phyloP scores from a whole-genome alignment of 106 monocot genomes.

The Dendrobium huoshanense region DNA sequence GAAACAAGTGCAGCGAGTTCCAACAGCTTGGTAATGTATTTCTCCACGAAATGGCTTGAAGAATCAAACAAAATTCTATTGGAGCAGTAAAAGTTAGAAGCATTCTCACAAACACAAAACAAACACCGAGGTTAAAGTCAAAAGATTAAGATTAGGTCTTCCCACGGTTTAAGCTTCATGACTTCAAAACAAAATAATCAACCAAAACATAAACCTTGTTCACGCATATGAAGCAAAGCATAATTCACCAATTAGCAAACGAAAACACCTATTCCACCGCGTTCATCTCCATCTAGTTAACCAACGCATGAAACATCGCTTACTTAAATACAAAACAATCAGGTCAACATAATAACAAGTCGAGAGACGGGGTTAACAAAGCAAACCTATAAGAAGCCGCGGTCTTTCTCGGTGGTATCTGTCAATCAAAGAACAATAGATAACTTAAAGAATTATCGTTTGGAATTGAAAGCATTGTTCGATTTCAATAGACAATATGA shows the following conservation, averaged over 20 bases:
- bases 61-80: not conserved
- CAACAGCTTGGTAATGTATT: not conserved
- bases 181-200: not conserved
- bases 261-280: not conserved
- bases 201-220: not conserved
- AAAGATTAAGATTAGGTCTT: not conserved
- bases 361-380: not conserved
- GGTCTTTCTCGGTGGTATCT: slow-evolving; percentile 90
- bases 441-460: not conserved
- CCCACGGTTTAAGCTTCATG: not conserved
- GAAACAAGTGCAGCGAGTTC: not conserved
- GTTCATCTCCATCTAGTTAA: not conserved
- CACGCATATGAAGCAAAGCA: too few species aligned
- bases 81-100: not conserved
- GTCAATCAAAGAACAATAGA: slow-evolving; percentile 8
- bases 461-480: not conserved
- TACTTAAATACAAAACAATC: not conserved
- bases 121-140: not conserved
- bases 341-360: not conserved
- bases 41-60: not conserved
- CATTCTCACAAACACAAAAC: not conserved
- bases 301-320: not conserved
- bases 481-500: not conserved
- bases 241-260: not conserved
- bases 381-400: slow-evolving; percentile 85